Evolutionary conservation across 441 rosid genomes (phyloP).

Genomic region (Aleurites moluccanus): DNA sequence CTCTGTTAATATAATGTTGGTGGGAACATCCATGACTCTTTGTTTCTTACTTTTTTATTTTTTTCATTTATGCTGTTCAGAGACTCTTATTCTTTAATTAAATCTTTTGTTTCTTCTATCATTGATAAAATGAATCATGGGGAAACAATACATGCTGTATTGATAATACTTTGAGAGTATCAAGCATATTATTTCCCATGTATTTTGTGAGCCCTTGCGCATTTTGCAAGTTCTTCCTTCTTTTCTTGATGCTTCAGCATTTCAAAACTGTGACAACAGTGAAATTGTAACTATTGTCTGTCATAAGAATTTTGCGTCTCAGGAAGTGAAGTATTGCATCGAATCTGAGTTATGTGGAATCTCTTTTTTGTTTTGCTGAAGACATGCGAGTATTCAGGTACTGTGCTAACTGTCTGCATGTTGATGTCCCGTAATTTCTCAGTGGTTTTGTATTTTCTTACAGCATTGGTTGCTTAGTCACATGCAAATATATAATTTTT

Average conservation of each 20-base stretch:
- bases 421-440: not conserved
- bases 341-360: conserved; percentile 13
- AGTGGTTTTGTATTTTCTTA: not conserved
- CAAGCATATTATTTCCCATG: not conserved
- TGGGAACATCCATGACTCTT: conserved; percentile 18
- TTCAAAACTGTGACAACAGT: not conserved
- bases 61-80: not conserved
- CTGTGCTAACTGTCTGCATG: not conserved
- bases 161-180: not conserved
- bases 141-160: not conserved
- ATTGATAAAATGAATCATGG: not conserved
- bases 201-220: not conserved
- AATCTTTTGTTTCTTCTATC: not conserved
- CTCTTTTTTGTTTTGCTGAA: conserved; percentile 9
- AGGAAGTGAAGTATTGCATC: not conserved
- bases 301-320: conserved; percentile 7
- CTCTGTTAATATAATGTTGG: conserved; percentile 24
- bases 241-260: not conserved
- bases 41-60: not conserved
- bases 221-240: not conserved
- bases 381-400: conserved; percentile 18
- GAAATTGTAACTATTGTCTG: conserved; percentile 1
- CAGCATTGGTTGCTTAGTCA: not conserved
- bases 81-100: not conserved
- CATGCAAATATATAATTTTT: not conserved